Percentiles rank a stretch among this genome's conserved stretches.
Evolutionary conservation across 2,329 filamentous ascomycete species (phyloP).

Genomic region (Fusarium sp.): DNA sequence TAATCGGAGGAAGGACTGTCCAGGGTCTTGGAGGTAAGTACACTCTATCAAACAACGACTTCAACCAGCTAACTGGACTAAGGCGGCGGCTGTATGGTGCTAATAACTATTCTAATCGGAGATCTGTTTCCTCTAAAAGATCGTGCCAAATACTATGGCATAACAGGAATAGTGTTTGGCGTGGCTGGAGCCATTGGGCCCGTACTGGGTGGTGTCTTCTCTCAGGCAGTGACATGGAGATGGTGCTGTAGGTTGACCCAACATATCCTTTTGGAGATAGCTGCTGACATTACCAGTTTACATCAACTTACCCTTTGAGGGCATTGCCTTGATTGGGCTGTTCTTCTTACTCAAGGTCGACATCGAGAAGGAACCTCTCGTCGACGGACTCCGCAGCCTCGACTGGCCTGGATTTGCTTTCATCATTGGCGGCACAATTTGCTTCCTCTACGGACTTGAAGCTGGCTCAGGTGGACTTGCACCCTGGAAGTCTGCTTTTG

Average conservation of each 20-base stretch:
- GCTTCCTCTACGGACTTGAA: conserved; percentile 87
- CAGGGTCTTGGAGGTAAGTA: conserved; percentile 33
- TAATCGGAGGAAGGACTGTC: conserved; percentile 58
- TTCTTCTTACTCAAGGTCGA: conserved; percentile 74
- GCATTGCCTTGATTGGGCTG: conserved; percentile 57
- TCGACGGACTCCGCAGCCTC: conserved; percentile 70
- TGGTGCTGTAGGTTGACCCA: conserved; percentile 62
- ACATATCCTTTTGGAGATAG: fast-evolving
- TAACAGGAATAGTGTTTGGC: conserved; percentile 68
- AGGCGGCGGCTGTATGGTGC: conserved; percentile 33
- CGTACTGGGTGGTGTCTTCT: conserved; percentile 74
- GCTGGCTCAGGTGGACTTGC: conserved; percentile 76
- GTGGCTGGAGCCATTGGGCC: conserved; percentile 73
- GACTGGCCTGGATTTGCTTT: conserved; percentile 66
- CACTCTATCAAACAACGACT: not conserved
- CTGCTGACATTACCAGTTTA: conserved; percentile 52
- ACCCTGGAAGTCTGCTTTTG: conserved; percentile 78
- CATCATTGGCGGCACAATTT: conserved; percentile 82
- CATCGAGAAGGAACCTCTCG: conserved; percentile 71
- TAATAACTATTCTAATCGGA: conserved; percentile 52
- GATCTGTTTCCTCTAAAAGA: conserved; percentile 63
- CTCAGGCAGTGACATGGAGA: conserved; percentile 69
- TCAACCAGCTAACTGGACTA: not conserved
- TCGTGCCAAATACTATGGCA: conserved; percentile 61
- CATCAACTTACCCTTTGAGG: conserved; percentile 66